Conservation (phyloP, 306 rosid genomes). For the Castanea mollissima region DNA sequence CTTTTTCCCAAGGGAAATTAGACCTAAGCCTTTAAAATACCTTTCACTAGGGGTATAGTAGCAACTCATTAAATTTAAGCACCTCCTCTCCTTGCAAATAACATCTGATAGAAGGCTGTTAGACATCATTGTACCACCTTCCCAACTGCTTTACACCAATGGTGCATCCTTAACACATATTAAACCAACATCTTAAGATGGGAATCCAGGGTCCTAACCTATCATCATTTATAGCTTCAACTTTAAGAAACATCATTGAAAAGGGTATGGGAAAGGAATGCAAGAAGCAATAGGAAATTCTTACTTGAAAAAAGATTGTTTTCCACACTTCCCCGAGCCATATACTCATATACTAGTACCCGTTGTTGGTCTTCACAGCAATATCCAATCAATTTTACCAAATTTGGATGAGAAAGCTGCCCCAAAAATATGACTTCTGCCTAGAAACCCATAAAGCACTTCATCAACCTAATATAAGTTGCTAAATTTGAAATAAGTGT, state of each 20-base stretch:
- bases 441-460: slow-evolving; percentile 51
- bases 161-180: background rate
- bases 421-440: slow-evolving; percentile 99
- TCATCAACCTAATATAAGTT: slow-evolving; percentile 20
- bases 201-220: slow-evolving; percentile 8
- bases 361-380: slow-evolving; percentile 97
- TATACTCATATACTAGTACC: slow-evolving; percentile 86
- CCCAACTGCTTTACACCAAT: background rate
- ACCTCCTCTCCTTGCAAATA: background rate
- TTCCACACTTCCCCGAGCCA: slow-evolving; percentile 94
- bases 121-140: background rate
- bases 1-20: background rate
- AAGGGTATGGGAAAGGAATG: background rate
- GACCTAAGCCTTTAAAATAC: background rate
- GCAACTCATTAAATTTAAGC: background rate
- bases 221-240: background rate
- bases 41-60: background rate
- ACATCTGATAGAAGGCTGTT: background rate
- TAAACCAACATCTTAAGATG: slow-evolving; percentile 14
- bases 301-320: slow-evolving; percentile 88
- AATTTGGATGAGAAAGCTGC: slow-evolving; percentile 97
- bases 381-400: slow-evolving; percentile 90
- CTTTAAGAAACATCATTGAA: slow-evolving; percentile 15
- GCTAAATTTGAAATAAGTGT: background rate
- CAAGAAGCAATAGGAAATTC: slow-evolving; percentile 23